Base-by-base conservation (phyloP, 2,329 filamentous ascomycete genomes). In the Aspergillus clavatus region DNA sequence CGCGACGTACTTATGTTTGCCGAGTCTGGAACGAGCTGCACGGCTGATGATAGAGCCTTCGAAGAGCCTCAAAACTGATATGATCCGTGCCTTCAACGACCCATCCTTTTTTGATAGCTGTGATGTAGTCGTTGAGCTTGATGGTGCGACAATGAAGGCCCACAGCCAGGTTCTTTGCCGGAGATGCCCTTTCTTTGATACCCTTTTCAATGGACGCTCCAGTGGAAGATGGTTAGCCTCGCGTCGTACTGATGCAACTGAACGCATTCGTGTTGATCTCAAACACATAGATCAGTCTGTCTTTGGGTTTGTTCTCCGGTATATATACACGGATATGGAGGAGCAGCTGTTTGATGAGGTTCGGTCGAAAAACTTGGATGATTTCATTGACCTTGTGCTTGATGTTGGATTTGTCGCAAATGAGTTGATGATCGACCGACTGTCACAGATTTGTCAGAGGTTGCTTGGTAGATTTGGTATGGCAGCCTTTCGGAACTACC, bases 331-430 rank as follows among this genome's bases (percentile, higher is more conserved):
- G 1, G 93, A 97, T 60, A 76, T 80, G 26, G 89, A 89, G 0
- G 76, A 81, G 18, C 84, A 90, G 47, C 72, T 97, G 1, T 97
- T 98, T 58, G 82, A 95, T 53, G 75, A 85, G 24, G 78, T 93
- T 4, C 78, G 85, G 12, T 78, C 80, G 27, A 72, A 80, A 12
- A 83, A 84, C 48, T 69, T 95, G 5, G 89, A 96, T 54, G 85
- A 89, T 37, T 89, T 95, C 51, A 81, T 90, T 4, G 89, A 97
- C 56, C 73, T 93, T n/a, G 78, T 96, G 7, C 79, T 97, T 70
- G 89, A 95, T 56, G 87, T 97, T 36, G 84, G 97, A 78, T 82
- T 82, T 45, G 84, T 88, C 42, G 89, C 90, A 10, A 93, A 98
- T 61, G 91, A 98, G 66, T 72, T 98, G 46, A 96, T 98, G 90